Conservation (phyloP, 2,329 filamentous ascomycete genomes). For the Penicillium sp. region DNA sequence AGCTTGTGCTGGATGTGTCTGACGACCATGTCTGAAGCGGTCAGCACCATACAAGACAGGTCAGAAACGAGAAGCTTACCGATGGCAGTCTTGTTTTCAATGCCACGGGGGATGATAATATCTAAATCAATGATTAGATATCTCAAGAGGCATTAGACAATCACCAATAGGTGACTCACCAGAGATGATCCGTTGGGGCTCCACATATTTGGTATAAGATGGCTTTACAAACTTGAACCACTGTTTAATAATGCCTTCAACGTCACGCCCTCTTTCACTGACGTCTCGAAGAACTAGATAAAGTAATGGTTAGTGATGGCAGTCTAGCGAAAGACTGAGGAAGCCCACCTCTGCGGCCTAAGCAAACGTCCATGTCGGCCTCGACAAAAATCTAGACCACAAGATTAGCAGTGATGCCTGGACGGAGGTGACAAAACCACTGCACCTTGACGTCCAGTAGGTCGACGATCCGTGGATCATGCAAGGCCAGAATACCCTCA, state of each 20-base stretch:
- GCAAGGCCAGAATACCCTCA: constrained; percentile 92
- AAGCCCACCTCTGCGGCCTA: constrained; percentile 75
- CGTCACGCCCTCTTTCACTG: constrained; percentile 80
- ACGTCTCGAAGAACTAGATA: constrained; percentile 77
- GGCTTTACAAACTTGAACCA: constrained; percentile 97
- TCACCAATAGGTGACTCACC: constrained; percentile 49
- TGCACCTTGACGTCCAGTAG: constrained; percentile 83
- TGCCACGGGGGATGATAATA: constrained; percentile 89
- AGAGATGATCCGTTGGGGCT: constrained; percentile 84
- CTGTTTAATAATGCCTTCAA: constrained; percentile 95
- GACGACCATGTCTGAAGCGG: constrained; percentile 72
- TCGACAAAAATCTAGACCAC: constrained; percentile 77
- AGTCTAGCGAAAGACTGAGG: background rate
- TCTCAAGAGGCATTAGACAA: background rate
- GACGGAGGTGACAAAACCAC: background rate
- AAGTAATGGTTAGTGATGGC: background rate
- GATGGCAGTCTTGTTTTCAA: constrained; percentile 92
- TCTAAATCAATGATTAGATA: constrained; percentile 51
- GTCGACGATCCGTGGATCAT: constrained; percentile 80
- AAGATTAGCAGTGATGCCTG: constrained; percentile 4
- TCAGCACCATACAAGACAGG: constrained; percentile 14
- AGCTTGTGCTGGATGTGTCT: constrained; percentile 89
- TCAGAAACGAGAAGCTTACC: constrained; percentile 28
- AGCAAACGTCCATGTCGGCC: constrained; percentile 88
- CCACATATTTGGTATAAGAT: constrained; percentile 90